Evolutionary conservation across 441 rosid genomes (phyloP).

Genomic region (Hura crepitans): DNA sequence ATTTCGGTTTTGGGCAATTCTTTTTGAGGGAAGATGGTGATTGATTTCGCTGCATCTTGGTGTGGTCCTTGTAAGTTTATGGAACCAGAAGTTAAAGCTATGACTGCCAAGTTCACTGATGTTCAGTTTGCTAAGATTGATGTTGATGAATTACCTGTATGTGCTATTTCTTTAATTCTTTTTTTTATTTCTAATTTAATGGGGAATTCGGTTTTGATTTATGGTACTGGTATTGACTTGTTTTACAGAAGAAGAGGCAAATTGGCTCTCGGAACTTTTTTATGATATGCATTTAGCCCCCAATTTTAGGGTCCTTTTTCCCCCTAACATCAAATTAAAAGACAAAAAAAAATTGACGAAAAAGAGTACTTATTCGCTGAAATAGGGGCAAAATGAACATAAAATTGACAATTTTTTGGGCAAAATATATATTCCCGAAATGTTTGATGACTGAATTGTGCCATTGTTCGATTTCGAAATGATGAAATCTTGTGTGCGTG

Average conservation of each 20-base stretch:
- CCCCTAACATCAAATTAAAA: no score
- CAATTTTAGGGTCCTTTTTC: no score
- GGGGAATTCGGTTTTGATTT: background rate
- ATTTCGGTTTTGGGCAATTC: background rate
- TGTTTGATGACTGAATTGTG: no score
- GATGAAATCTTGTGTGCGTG: background rate
- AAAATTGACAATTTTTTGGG: no score
- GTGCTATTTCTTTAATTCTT: conserved; percentile 13
- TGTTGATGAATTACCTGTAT: conserved; percentile 69
- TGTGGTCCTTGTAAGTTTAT: conserved; percentile 78
- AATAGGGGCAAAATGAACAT: no score
- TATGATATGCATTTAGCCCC: no score
- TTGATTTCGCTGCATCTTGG: conserved; percentile 84
- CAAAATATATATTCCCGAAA: no score
- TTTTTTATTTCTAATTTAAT: no score
- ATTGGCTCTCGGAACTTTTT: no score
- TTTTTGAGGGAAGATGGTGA: conserved; percentile 52
- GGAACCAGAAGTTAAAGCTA: conserved; percentile 48
- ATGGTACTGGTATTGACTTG: background rate
- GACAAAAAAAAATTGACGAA: no score
- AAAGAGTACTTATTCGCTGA: no score
- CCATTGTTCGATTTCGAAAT: background rate
- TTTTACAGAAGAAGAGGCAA: no score
- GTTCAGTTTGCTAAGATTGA: conserved; percentile 74
- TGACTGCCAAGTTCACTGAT: conserved; percentile 48